These are phyloP conservation scores for Phytophthora cajani DNA, from an alignment of 352 stramenopile genomes.

Conservation along the genomic window DNA sequence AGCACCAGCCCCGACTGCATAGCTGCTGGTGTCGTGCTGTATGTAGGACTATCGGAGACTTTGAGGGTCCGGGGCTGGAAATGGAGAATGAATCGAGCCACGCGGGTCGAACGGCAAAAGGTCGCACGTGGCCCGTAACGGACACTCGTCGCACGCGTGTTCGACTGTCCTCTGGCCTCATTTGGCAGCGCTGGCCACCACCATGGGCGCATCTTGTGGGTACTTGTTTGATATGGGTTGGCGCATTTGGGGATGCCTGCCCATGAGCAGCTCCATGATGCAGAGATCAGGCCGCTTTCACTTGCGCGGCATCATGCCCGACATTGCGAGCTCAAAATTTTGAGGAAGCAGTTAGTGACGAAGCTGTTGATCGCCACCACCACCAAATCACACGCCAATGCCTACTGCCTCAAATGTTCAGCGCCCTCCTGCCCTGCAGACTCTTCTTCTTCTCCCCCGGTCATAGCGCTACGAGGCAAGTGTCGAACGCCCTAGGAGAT, in stretches of 20 bases:
- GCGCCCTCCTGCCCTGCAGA: background rate
- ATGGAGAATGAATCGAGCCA: slow-evolving; percentile 23
- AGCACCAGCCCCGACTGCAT: slow-evolving; percentile 21
- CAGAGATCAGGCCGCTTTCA: background rate
- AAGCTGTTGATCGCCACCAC: background rate
- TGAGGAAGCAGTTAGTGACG: background rate
- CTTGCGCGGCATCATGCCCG: background rate
- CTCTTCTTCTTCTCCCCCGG: no score
- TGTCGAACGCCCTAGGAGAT: background rate
- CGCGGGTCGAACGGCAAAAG: slow-evolving; percentile 27
- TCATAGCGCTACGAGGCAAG: background rate
- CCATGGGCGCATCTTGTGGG: slow-evolving; percentile 12
- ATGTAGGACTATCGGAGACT: slow-evolving; percentile 11
- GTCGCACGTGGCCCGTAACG: slow-evolving; percentile 15
- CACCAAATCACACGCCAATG: background rate
- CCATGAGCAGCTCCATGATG: no score
- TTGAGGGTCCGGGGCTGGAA: background rate
- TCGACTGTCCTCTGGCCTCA: slow-evolving; percentile 18
- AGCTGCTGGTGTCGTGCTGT: background rate
- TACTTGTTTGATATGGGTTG: slow-evolving; percentile 1
- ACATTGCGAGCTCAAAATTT: background rate
- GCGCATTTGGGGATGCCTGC: background rate
- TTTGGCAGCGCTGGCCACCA: background rate
- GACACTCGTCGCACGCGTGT: slow-evolving; percentile 7
- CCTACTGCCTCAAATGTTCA: background rate